A percentile compares a stretch with the other conserved stretches of the same genome.
Conservation (phyloP, 305 asterid species). For the Withania somnifera region DNA sequence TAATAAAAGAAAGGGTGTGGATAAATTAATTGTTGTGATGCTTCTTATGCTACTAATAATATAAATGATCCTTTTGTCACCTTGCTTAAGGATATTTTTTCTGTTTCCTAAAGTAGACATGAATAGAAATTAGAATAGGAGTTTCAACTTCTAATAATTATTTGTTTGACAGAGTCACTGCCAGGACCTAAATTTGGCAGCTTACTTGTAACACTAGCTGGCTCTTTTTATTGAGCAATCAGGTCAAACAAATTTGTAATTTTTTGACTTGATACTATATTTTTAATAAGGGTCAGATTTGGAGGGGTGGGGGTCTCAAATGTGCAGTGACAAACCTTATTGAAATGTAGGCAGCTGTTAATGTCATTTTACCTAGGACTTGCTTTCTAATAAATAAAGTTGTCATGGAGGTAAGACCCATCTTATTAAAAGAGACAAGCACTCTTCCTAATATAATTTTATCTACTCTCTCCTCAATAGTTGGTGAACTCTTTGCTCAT, state of each 20-base stretch:
- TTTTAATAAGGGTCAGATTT: too few species aligned
- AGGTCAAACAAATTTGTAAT: not conserved
- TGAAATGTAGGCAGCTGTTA: not conserved
- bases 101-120: not conserved
- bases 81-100: not conserved
- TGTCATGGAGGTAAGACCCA: not conserved
- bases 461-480: constrained; percentile 23
- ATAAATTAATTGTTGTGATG: not conserved
- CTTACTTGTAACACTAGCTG: not conserved
- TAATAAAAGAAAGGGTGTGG: not conserved
- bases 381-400: not conserved
- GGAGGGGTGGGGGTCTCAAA: too few species aligned
- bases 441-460: not conserved
- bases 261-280: not conserved
- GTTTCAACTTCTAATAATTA: not conserved
- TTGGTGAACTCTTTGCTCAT: constrained; percentile 69
- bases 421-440: not conserved
- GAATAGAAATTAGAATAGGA: not conserved
- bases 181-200: not conserved
- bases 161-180: not conserved
- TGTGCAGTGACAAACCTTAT: not conserved
- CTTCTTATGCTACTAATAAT: not conserved
- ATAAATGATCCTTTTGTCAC: not conserved
- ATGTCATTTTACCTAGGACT: not conserved
- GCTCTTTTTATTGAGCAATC: not conserved